Conservation (phyloP, 73 alveolate species). For the Blepharisma japonicum region DNA sequence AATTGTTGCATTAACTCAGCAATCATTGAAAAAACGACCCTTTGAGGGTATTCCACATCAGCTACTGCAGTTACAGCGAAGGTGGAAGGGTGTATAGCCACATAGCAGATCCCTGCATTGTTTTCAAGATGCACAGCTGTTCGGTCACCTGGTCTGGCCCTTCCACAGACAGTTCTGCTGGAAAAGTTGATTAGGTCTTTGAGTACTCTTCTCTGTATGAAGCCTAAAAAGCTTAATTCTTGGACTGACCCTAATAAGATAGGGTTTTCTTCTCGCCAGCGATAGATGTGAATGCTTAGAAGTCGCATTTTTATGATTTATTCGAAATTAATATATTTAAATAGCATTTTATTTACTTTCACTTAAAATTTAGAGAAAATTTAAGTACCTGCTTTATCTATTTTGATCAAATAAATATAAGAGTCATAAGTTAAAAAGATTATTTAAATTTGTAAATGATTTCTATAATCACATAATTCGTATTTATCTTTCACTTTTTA, state of each 20-base stretch:
- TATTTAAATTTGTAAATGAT: no score
- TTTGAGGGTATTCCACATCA: conserved; percentile 92
- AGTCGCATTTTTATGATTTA: conserved; percentile 63
- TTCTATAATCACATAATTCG: no score
- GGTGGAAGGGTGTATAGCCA: conserved; percentile 48
- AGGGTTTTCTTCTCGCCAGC: conserved; percentile 77
- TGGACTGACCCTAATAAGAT: conserved; percentile 46
- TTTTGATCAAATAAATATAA: no score
- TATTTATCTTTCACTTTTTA: no score
- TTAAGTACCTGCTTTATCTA: no score
- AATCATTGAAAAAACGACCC: conserved; percentile 85
- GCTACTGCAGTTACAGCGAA: conserved; percentile 79
- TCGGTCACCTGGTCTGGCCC: conserved; percentile 76
- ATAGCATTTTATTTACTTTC: no score
- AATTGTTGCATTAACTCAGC: conserved; percentile 51
- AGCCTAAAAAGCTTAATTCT: conserved; percentile 69
- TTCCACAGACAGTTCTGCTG: conserved; percentile 34
- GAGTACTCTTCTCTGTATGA: conserved; percentile 52
- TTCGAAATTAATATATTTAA: no score
- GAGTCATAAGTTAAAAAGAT: no score
- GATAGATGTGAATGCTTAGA: conserved; percentile 65
- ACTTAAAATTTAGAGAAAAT: no score
- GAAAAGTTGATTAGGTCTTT: conserved; percentile 29
- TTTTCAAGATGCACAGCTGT: conserved; percentile 72
- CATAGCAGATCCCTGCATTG: conserved; percentile 71